Evolutionary conservation across 106 monocot species (phyloP), one percentile per base, ranked within the genome.

Genomic region (Allium sativum): DNA sequence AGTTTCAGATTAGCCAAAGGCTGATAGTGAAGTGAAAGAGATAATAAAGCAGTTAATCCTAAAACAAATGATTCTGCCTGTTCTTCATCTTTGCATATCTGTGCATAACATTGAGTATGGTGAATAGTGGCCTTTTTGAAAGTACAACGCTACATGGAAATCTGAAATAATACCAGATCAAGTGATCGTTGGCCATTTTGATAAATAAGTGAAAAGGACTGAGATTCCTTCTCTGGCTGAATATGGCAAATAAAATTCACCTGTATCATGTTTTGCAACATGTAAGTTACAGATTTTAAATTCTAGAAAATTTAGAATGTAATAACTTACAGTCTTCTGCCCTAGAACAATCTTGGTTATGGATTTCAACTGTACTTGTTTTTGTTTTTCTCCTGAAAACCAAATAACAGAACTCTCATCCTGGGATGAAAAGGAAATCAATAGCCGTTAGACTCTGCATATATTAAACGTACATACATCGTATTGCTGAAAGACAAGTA

Each of bases 11-110:
- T 72, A 43, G 72, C 42, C 43, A 67, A 71, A 59, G 70, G 53
- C 72, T 45, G 69, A 9, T 69, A 52, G 64, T 77, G 64, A 74
- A 56, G 57, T 68, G 68, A 79, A 62, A 56, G 21, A 31, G 66
- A 75, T 22, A 77, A 58, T 45, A 93, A 73, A 9, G 81, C 69
- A n/a, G 66, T 80, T 66, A 85, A 74, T 21, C 79, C 88, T 61
- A 88, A 53, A 63, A 75, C 65, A 88, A 84, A 93, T 40, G 70
- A 76, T 53, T 85, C 80, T 56, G 87, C 87, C 61, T 92, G 87
- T 55, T 82, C 82, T 70, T 74, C 82, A 53, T 88, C 84, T 69
- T 84, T 93, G 74, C 88, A 93, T 74, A 93, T 88, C 88, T 93
- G 80, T 61, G 7, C 12, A 12, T 40, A 54, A 44, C 9, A 54